These are phyloP conservation scores for Rhizophagus sp. DNA, from an alignment of 192 early-diverging fungal genomes.

Conservation along the genomic window DNA sequence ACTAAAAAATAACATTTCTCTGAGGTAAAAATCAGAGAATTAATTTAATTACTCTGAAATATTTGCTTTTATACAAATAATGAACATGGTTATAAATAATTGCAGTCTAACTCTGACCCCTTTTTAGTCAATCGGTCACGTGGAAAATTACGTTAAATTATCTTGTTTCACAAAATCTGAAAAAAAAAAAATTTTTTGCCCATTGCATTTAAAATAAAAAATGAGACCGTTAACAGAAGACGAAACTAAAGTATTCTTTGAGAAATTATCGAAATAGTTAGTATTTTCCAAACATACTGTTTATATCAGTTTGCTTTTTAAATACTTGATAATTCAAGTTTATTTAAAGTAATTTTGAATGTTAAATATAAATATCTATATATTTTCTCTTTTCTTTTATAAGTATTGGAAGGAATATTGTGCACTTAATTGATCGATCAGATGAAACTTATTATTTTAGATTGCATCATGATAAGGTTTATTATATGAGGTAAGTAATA, in stretches of 20 bases:
- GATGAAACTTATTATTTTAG: conserved; percentile 98
- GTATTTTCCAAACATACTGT: conserved; percentile 1
- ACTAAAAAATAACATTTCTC: too few relatives aligned
- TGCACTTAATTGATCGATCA: conserved; percentile 89
- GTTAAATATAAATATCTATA: too few relatives aligned
- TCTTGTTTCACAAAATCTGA: too few relatives aligned
- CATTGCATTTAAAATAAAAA: not conserved
- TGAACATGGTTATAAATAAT: too few relatives aligned
- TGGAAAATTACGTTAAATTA: too few relatives aligned
- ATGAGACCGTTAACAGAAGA: conserved; percentile 98
- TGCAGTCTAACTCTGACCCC: too few relatives aligned
- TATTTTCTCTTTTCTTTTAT: not conserved
- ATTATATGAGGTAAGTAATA: conserved; percentile 81
- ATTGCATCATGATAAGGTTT: conserved; percentile 92
- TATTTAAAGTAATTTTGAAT: not conserved
- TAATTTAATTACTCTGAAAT: too few relatives aligned
- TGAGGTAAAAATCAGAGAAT: too few relatives aligned
- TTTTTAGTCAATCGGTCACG: too few relatives aligned
- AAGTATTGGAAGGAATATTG: conserved; percentile 94
- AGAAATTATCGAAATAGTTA: conserved; percentile 97
- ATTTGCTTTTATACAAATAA: not conserved
- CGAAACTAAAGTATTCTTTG: conserved; percentile 96
- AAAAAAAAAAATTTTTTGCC: too few relatives aligned
- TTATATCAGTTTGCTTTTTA: not conserved
- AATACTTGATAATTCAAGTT: not conserved